These are phyloP conservation scores for Candida alai DNA, from an alignment of 805 yeast genomes.

Conservation along the genomic window DNA sequence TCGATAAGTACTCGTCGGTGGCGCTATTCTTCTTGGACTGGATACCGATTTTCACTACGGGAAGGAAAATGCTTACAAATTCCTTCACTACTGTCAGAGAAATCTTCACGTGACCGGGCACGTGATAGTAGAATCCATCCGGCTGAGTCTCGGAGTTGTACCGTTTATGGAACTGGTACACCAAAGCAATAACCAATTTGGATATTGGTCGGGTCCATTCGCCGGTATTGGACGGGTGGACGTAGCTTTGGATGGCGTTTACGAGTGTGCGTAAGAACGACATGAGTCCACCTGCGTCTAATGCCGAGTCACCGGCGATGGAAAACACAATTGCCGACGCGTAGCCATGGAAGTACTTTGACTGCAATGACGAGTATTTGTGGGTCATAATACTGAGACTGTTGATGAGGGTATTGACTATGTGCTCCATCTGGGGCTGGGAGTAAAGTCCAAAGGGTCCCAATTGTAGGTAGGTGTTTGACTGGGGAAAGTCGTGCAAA, in stretches of 20 bases:
- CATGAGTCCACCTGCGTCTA: constrained; percentile 43
- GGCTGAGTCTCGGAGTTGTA: constrained; percentile 44
- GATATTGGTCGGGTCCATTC: constrained; percentile 77
- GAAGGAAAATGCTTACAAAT: constrained; percentile 53
- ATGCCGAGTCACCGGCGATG: constrained; percentile 46
- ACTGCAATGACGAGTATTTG: constrained; percentile 42
- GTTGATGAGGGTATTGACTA: constrained; percentile 52
- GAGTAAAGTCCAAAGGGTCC: constrained; percentile 63
- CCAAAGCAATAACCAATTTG: constrained; percentile 56
- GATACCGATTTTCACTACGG: constrained; percentile 62
- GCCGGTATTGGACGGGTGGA: constrained; percentile 92
- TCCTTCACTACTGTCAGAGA: constrained; percentile 27
- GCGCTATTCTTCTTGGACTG: constrained; percentile 65
- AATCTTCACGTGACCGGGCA: constrained; percentile 32
- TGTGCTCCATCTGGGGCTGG: constrained; percentile 53
- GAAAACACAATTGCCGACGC: constrained; percentile 55
- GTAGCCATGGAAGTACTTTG: constrained; percentile 40
- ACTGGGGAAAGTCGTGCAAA: constrained; percentile 17
- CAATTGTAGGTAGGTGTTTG: constrained; percentile 19
- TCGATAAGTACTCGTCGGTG: constrained; percentile 53
- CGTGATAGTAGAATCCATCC: constrained; percentile 19
- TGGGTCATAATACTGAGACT: constrained; percentile 45
- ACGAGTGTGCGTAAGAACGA: constrained; percentile 51
- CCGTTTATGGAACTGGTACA: constrained; percentile 59
- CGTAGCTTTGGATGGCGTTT: constrained; percentile 73